phyloP scores from a whole-genome alignment of 2,329 filamentous ascomycete species.

The Stromatinia cepivora region DNA sequence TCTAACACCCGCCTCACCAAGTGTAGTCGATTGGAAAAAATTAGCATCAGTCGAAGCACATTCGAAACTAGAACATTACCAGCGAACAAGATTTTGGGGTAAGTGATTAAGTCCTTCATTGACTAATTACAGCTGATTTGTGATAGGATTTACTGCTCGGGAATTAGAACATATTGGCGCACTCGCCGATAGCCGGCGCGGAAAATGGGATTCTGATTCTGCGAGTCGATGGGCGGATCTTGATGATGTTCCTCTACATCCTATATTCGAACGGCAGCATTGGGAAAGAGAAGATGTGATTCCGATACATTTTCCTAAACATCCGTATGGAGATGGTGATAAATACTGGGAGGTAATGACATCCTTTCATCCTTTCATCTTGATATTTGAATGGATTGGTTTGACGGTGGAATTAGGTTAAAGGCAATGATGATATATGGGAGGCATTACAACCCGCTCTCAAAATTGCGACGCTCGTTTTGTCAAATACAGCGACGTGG shows the following conservation, averaged over 20 bases:
- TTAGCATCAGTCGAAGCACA: neutral
- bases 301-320: neutral
- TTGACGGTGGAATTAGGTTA: neutral
- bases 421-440: conserved; percentile 5
- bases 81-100: neutral
- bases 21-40: neutral
- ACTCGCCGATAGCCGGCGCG: neutral
- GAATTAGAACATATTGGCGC: neutral
- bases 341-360: conserved; percentile 1
- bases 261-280: neutral
- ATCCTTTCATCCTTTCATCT: too few species aligned
- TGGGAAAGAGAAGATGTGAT: neutral
- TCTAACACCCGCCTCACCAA: conserved; percentile 5
- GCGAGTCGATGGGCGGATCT: neutral
- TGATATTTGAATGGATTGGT: neutral
- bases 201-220: neutral
- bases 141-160: neutral
- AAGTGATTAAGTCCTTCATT: neutral
- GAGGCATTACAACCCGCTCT: neutral
- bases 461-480: neutral
- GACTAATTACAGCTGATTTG: neutral
- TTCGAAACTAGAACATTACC: neutral
- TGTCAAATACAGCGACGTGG: neutral
- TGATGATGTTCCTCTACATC: neutral
- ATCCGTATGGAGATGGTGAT: conserved; percentile 4